Evolutionary conservation across 2,329 filamentous ascomycete genomes (phyloP), one percentile per base, ranked within the genome.

Genomic region (Aphanocladium album): DNA sequence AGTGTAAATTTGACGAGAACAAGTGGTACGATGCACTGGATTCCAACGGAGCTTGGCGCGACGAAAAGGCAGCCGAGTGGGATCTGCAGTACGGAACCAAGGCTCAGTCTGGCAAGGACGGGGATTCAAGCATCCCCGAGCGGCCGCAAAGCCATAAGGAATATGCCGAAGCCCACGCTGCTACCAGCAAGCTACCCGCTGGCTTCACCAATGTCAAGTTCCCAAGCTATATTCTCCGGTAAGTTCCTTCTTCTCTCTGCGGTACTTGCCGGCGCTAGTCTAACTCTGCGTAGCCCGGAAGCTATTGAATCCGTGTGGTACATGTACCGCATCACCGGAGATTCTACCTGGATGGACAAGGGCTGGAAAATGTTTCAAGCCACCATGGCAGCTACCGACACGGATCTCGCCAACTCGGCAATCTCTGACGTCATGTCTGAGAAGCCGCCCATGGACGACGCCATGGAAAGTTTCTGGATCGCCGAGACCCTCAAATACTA

Each of bases 401-500:
- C 89, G 0, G 76, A 84, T 14, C 80, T 82, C 53, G 91, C 86
- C 9, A 86, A 91, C 74, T 87, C 85, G 12, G 90, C 89, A 41
- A 84, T 95, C 59, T 74, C 79, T 52, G 84, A 90, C 68, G 88
- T 93, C 14, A 74, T 80, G 25, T 60, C 64, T 6, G 61, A 73
- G 1, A 71, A 79, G 19, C 73, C 79, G 1, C 68, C 67, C 11
- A 76, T 80, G 59, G 71, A 73, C 43, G 84, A 92, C 71, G 79
- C 80, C 66, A 93, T 93, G 89, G 89, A 96, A 77, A 93, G 89
- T 69, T 96, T 96, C 74, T 96, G 92, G 90, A 79, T 91, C 63
- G 89, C 89, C 3, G 92, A 96, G 80, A 96, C 91, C 45, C 78
- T 96, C 67, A 97, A 96, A 79, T 96, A 96, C 71, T 96, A 95